Conservation (phyloP, 257 asterid genomes). For the Sherardia arvensis region DNA sequence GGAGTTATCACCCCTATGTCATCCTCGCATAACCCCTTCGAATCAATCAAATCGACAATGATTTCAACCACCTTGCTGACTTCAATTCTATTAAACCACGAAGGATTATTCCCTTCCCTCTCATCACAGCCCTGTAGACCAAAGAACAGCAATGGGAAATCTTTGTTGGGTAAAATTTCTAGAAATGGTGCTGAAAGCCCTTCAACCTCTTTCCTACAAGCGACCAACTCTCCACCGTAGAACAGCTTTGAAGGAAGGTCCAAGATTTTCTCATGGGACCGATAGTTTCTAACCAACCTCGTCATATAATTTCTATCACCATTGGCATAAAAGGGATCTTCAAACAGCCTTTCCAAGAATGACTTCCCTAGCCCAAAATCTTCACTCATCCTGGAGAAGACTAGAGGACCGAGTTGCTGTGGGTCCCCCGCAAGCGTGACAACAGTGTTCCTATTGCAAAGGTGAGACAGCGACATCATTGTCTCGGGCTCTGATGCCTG, state of each 20-base stretch:
- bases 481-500: conserved; percentile 98
- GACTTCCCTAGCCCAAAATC: conserved; percentile 64
- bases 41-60: conserved; percentile 28
- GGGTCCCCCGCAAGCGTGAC: conserved; percentile 95
- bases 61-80: conserved; percentile 86
- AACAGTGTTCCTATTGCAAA: conserved; percentile 29
- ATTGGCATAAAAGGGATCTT: conserved; percentile 31
- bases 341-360: conserved; percentile 67
- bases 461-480: conserved; percentile 78
- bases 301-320: conserved; percentile 43
- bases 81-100: conserved; percentile 92
- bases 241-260: conserved; percentile 69
- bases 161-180: conserved; percentile 53
- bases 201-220: conserved; percentile 47
- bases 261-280: conserved; percentile 68
- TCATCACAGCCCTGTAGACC: conserved; percentile 93
- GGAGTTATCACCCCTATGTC: conserved; percentile 93
- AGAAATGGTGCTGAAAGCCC: conserved; percentile 20
- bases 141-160: conserved; percentile 67
- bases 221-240: conserved; percentile 52
- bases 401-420: conserved; percentile 84
- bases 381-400: conserved; percentile 63
- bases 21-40: conserved; percentile 49
- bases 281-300: conserved; percentile 59
- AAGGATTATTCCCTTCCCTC: conserved; percentile 90